These are phyloP conservation scores for Penicillium sp. DNA, from an alignment of 2,329 filamentous ascomycete species.

Conservation along the genomic window DNA sequence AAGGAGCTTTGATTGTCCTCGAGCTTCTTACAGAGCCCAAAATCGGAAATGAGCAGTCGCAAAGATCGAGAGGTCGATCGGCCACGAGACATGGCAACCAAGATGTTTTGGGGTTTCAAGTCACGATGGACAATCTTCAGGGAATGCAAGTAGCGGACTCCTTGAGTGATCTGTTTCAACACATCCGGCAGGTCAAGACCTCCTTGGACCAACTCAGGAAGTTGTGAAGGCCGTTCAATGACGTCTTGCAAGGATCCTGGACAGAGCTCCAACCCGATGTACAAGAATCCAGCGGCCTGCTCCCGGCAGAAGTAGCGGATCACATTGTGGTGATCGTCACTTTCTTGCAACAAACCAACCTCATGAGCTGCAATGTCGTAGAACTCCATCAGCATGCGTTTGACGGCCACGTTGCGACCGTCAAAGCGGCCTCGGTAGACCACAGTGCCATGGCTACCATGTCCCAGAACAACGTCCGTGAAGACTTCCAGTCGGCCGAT, in stretches of 20 bases:
- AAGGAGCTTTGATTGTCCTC: conserved; percentile 93
- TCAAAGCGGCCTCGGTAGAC: conserved; percentile 95
- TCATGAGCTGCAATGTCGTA: conserved; percentile 94
- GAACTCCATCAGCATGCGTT: conserved; percentile 93
- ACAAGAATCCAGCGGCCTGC: conserved; percentile 80
- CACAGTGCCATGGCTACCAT: conserved; percentile 93
- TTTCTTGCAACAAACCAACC: conserved; percentile 81
- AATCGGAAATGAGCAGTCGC: conserved; percentile 92
- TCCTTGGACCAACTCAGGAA: conserved; percentile 57
- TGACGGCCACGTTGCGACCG: conserved; percentile 86
- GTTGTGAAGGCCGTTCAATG: conserved; percentile 66
- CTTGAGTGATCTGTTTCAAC: conserved; percentile 82
- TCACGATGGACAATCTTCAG: conserved; percentile 95
- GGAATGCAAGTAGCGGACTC: conserved; percentile 80
- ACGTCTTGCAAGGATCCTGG: conserved; percentile 90
- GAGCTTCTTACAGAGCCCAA: conserved; percentile 94
- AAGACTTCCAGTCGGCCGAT: conserved; percentile 58
- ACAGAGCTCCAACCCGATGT: conserved; percentile 92
- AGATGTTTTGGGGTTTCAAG: conserved; percentile 94
- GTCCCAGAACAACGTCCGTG: conserved; percentile 56
- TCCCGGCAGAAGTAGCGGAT: conserved; percentile 95
- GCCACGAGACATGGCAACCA: conserved; percentile 63
- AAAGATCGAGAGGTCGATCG: conserved; percentile 54
- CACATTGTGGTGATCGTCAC: conserved; percentile 92
- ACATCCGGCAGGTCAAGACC: conserved; percentile 72